A percentile compares a stretch with the other conserved stretches of the same genome.
phyloP scores from a whole-genome alignment of 805 yeast species.

The Saccharomycopsis javanensis region DNA sequence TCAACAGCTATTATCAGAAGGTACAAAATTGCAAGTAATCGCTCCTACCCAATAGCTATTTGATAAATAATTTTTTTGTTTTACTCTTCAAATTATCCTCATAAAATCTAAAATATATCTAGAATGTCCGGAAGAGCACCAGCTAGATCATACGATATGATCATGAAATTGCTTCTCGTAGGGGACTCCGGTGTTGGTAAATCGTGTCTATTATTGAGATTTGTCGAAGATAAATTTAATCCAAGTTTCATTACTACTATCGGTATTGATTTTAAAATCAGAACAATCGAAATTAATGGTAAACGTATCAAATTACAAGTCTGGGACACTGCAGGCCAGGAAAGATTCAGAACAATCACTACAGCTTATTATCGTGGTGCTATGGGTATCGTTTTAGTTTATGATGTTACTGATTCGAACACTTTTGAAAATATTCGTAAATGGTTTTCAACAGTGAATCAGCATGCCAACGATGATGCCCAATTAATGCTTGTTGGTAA shows the following conservation, averaged over 20 bases:
- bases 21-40: background rate
- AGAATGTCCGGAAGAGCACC: constrained; percentile 19
- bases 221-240: constrained; percentile 93
- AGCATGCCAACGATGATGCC: constrained; percentile 94
- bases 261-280: constrained; percentile 89
- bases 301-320: constrained; percentile 95
- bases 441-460: constrained; percentile 94
- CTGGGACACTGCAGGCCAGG: constrained; percentile 99
- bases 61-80: background rate
- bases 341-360: constrained; percentile 94
- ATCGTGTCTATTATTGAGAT: constrained; percentile 82
- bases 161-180: constrained; percentile 83
- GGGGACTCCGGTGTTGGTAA: constrained; percentile 92
- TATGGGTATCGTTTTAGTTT: constrained; percentile 75
- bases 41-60: background rate
- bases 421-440: constrained; percentile 87
- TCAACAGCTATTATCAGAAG: background rate
- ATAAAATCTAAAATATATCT: background rate
- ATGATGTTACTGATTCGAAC: constrained; percentile 81
- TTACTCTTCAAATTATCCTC: background rate
- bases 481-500: constrained; percentile 91
- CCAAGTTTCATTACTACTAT: constrained; percentile 96
- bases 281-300: constrained; percentile 90
- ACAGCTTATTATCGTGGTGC: constrained; percentile 92
- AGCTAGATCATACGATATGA: constrained; percentile 69